These are phyloP conservation scores for Beta lomatogona DNA, from an alignment of 179 eudicot genomes.

Conservation along the genomic window DNA sequence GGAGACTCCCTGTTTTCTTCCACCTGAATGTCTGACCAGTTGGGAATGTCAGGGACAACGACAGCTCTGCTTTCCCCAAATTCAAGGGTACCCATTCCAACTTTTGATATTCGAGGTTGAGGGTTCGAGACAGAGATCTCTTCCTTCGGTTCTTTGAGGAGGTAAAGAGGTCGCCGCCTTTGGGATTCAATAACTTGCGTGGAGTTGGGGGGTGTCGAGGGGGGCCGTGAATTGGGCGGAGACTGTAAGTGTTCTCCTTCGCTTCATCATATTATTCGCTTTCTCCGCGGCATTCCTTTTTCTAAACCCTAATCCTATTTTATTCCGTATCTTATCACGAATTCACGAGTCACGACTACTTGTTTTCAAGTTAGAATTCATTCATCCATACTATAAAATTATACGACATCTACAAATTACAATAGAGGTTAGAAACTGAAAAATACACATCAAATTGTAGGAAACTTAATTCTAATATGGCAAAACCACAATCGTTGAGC, in stretches of 20 bases:
- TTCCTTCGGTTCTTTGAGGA: slow-evolving; percentile 36
- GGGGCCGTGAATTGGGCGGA: slow-evolving; percentile 32
- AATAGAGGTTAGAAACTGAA: too few species aligned
- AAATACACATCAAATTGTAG: too few species aligned
- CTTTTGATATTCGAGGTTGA: slow-evolving; percentile 33
- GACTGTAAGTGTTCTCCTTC: slow-evolving; percentile 9
- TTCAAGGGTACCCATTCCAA: slow-evolving; percentile 71
- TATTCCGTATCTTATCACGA: too few species aligned
- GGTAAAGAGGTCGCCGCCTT: not conserved
- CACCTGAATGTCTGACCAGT: slow-evolving; percentile 96
- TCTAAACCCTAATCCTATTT: too few species aligned
- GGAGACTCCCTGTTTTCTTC: slow-evolving; percentile 65
- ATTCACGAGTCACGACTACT: too few species aligned
- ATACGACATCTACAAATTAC: too few species aligned
- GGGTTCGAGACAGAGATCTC: slow-evolving; percentile 38
- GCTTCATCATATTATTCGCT: slow-evolving; percentile 31
- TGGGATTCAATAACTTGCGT: not conserved
- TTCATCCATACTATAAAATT: too few species aligned
- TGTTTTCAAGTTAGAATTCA: too few species aligned
- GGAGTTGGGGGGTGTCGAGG: slow-evolving; percentile 49
- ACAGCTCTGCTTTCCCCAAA: slow-evolving; percentile 64
- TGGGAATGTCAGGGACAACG: slow-evolving; percentile 76
- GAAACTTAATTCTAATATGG: too few species aligned
- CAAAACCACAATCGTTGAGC: too few species aligned
- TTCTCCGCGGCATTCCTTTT: too few species aligned